Evolutionary conservation across 192 early-diverging fungal species (phyloP), one percentile per base, ranked within the genome.

Genomic region (Linnemannia zychae): DNA sequence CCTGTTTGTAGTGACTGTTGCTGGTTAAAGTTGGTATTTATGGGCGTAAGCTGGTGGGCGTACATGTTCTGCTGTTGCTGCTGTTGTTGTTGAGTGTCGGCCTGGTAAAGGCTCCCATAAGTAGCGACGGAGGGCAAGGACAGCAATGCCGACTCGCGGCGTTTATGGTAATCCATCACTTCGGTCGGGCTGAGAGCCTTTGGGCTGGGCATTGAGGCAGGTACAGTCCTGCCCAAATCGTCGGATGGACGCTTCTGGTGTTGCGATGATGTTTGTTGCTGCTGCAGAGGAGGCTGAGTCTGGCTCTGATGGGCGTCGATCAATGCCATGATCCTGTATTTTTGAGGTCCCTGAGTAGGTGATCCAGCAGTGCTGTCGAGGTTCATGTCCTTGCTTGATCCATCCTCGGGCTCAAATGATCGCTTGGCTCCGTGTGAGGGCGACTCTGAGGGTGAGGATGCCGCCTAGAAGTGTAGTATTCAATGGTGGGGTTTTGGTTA

Each of bases 291-390:
- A 33, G 49, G 44, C 15, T 75, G 82, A 5, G 3, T 76, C 31
- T 79, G 83, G 70, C 38, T 85, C 50, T 79, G 77, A 28, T 85
- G 83, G 18, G 83, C 83, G 50, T 85, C 83, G 24, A 85, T 85
- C 77, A 85, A 44, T 18, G 83, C 74, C 83, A 85, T 85, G 60
- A 85, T 85, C 49, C 83, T 85, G 63, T 76, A 85, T 46, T 85
- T 85, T 20, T 74, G 73, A 31, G 83, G 83, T 20, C 83, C 83
- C 31, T 85, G 83, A 4, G 83, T 85, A 31, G 83, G 83, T 12
- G 83, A 85, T 18, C 44, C 53, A 17, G 28, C 22, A 11, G 67
- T 60, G 65, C 34, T 72, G 2, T 69, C 47, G 17, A 47, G 37
- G 40, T 47, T 24, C 1, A 18, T 33, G 38, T 74, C 76, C 22